These are phyloP conservation scores for Avena eriantha DNA, from an alignment of 176 grass and related monocot genomes.

Conservation along the genomic window DNA sequence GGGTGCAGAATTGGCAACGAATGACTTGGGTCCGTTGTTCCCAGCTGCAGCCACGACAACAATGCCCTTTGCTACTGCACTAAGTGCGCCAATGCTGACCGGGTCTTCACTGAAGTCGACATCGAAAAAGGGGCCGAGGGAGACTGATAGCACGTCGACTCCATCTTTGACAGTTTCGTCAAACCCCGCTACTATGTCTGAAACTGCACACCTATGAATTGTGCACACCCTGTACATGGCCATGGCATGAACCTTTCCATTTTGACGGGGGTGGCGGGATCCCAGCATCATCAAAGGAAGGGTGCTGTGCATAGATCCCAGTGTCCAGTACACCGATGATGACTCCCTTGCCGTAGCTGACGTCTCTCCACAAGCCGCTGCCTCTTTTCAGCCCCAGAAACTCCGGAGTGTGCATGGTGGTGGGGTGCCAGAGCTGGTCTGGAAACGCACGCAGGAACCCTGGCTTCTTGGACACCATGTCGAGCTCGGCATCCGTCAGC, in stretches of 20 bases:
- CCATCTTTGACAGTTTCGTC: constrained; percentile 55
- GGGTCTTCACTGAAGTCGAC: constrained; percentile 17
- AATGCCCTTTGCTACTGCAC: constrained; percentile 40
- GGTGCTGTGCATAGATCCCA: constrained; percentile 40
- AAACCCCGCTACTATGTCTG: constrained; percentile 43
- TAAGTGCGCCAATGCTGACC: constrained; percentile 51
- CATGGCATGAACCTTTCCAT: constrained; percentile 57
- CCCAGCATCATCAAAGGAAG: constrained; percentile 52
- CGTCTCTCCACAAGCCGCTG: constrained; percentile 37
- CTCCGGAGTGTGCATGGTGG: constrained; percentile 48
- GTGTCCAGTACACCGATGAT: constrained; percentile 62
- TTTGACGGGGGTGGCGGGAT: constrained; percentile 59
- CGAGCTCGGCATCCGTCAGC: constrained; percentile 41
- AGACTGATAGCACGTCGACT: constrained; percentile 60
- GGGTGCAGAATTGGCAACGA: constrained; percentile 52
- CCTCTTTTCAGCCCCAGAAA: constrained; percentile 42
- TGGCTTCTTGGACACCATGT: constrained; percentile 23
- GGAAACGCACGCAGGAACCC: constrained; percentile 55
- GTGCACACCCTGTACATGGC: constrained; percentile 61
- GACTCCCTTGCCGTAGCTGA: constrained; percentile 42
- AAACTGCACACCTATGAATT: not conserved
- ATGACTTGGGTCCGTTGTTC: not conserved
- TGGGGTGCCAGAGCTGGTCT: constrained; percentile 23
- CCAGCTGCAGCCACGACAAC: constrained; percentile 55
- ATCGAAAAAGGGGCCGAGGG: constrained; percentile 15